These are phyloP conservation scores for Mortierella sp. DNA, from an alignment of 371 early-diverging fungal genomes.

Conservation along the genomic window DNA sequence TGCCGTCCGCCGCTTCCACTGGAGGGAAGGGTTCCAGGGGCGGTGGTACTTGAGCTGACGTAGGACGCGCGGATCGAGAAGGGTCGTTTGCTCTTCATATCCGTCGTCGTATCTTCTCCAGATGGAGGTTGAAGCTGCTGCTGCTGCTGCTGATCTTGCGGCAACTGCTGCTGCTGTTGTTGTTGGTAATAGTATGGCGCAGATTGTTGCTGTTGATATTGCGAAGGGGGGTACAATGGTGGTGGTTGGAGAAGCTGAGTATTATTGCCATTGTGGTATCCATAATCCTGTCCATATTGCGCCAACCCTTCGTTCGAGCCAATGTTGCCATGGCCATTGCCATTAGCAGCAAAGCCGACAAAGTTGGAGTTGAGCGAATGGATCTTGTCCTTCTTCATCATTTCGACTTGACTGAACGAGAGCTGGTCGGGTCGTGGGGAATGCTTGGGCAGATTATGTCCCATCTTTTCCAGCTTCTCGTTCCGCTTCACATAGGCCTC, in stretches of 20 bases:
- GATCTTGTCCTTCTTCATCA: conserved; percentile 60
- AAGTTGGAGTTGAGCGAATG: conserved; percentile 35
- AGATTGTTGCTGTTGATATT: neutral
- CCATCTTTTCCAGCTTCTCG: conserved; percentile 51
- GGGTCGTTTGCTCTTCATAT: conserved; percentile 6
- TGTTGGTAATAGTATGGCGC: neutral
- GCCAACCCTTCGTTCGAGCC: conserved; percentile 30
- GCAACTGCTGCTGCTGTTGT: conserved; percentile 3
- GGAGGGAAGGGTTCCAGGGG: conserved; percentile 19
- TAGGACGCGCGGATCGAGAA: conserved; percentile 46
- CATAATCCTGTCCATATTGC: conserved; percentile 40
- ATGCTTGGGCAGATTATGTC: conserved; percentile 49
- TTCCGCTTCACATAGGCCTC: conserved; percentile 80
- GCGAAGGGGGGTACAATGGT: conserved; percentile 8
- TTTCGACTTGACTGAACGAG: conserved; percentile 54
- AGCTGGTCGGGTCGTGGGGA: conserved; percentile 49
- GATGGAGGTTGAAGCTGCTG: conserved; percentile 12
- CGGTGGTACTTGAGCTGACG: conserved; percentile 50
- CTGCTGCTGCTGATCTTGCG: conserved; percentile 17
- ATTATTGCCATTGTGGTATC: conserved; percentile 39
- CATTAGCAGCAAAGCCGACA: conserved; percentile 41
- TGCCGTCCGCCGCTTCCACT: conserved; percentile 46
- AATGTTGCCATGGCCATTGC: neutral
- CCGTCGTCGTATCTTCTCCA: neutral
- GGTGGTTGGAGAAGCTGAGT: conserved; percentile 36